phyloP scores from a whole-genome alignment of 768 basidiomycete genomes.

The Hortiboletus campestris region DNA sequence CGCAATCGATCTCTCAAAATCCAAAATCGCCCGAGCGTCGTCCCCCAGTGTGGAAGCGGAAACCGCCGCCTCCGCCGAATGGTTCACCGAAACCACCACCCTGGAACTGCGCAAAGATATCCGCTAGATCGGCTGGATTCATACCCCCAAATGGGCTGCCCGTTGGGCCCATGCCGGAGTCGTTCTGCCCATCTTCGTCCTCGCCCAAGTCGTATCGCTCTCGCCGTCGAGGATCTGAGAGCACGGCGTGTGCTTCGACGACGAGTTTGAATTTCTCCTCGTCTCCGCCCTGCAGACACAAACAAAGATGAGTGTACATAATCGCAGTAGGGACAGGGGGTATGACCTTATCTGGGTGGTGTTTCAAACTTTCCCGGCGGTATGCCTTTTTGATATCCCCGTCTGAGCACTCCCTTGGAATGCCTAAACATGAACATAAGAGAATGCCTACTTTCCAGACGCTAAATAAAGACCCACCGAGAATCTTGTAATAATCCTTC shows the following conservation, averaged over 20 bases:
- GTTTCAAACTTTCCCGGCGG: constrained; percentile 78
- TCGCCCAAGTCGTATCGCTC: constrained; percentile 80
- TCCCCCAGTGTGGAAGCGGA: constrained; percentile 26
- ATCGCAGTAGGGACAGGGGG: neutral
- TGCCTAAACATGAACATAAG: constrained; percentile 26
- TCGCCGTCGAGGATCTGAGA: constrained; percentile 72
- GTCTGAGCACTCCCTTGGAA: constrained; percentile 56
- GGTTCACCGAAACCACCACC: constrained; percentile 35
- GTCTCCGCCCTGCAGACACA: constrained; percentile 69
- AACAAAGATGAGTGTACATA: constrained; percentile 3
- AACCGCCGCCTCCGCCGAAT: constrained; percentile 32
- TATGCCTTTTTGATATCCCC: constrained; percentile 89
- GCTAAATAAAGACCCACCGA: constrained; percentile 34
- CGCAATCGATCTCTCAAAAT: constrained; percentile 8
- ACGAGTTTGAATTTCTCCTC: constrained; percentile 96
- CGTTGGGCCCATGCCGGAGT: constrained; percentile 40
- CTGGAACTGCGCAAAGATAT: constrained; percentile 64
- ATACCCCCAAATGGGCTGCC: constrained; percentile 41
- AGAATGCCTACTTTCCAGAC: neutral
- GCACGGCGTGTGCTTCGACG: constrained; percentile 75
- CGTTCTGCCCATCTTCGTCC: constrained; percentile 68
- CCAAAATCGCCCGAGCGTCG: constrained; percentile 15
- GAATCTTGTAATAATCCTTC: constrained; percentile 87
- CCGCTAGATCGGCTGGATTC: constrained; percentile 53
- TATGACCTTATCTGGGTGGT: constrained; percentile 81